Evolutionary conservation across 2,329 filamentous ascomycete genomes (phyloP), one percentile per base, ranked within the genome.

Genomic region (Penicillium sp.): DNA sequence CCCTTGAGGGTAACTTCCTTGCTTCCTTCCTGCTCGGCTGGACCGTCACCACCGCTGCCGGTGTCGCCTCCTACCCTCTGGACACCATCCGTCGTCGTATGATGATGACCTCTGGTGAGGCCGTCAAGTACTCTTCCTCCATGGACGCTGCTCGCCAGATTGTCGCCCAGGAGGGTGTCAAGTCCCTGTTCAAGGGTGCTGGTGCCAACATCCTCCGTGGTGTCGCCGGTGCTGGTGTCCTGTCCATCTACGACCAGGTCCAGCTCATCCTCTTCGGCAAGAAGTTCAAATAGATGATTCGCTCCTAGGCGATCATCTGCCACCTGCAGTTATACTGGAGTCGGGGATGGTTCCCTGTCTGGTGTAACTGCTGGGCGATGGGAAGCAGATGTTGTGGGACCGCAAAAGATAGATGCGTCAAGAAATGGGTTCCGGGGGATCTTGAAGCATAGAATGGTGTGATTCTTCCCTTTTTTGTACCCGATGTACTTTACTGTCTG

Each of bases 131-230:
- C 89, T 89, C 87, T 78, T 88, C 85, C 75, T 95, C 93, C 66
- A 70, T 97, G 70, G 93, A 98, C 79, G 93, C 93, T 74, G 91
- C 85, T 78, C 83, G 82, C 78, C 89, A 97, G 86, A 98, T 98
- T 74, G 77, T 97, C 72, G 91, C 91, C 81, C 89, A 76, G 81
- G 93, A 97, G 84, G 93, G 93, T 84, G 81, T 95, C 79, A 88
- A 84, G 81, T 98, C 93, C 71, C 92, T 98, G 79, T 98, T 98
- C 91, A 98, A 98, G 89, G 93, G 93, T 91, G 93, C 93, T 75
- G 93, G 93, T 89, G 93, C 93, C 86, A 98, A 98, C 89, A 98
- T 98, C 75, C 93, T 98, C 81, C 93, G 93, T 95, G 95, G 93
- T 96, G 93, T 98, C 74, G 93, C 93, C 74, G 95, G 93, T 89